phyloP scores from a whole-genome alignment of 139 green algal species.

The Raphidocelis subcapitata region DNA sequence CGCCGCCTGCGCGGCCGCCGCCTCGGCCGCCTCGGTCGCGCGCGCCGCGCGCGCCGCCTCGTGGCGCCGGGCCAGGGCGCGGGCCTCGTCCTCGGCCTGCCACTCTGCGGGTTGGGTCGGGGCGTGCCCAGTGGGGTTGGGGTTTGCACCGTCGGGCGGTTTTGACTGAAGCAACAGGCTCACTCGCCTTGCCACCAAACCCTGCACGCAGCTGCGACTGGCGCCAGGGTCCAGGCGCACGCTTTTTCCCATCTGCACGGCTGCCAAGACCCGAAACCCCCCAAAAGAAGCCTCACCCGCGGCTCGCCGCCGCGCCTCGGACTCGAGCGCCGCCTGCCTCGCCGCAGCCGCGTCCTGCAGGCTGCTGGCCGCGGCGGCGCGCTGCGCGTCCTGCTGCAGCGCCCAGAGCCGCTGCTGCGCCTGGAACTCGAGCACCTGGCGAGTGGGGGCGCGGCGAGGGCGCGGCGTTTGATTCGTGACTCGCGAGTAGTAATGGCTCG shows the following conservation, averaged over 20 bases:
- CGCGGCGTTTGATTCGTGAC: neutral
- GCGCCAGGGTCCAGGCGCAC: slow-evolving; percentile 3
- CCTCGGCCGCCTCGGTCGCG: slow-evolving; percentile 26
- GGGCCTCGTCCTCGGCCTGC: slow-evolving; percentile 23
- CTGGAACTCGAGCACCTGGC: slow-evolving; percentile 62
- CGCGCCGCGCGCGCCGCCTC: slow-evolving; percentile 12
- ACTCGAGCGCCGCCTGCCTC: slow-evolving; percentile 30
- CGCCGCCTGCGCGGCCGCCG: slow-evolving; percentile 28
- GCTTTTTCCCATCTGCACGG: neutral
- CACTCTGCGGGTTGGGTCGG: slow-evolving; percentile 24
- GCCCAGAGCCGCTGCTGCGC: slow-evolving; percentile 50
- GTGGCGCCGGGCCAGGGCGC: slow-evolving; percentile 13
- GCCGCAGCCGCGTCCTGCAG: slow-evolving; percentile 43
- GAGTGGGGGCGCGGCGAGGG: too few species aligned
- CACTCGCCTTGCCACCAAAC: too few species aligned
- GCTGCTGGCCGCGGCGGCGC: slow-evolving; percentile 24
- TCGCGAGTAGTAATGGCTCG: too few species aligned
- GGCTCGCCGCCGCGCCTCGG: slow-evolving; percentile 28
- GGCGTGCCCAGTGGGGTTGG: too few species aligned
- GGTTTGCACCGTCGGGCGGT: too few species aligned
- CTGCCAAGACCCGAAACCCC: too few species aligned
- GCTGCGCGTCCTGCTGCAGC: slow-evolving; percentile 48
- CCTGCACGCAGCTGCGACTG: too few species aligned
- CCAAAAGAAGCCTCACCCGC: too few species aligned
- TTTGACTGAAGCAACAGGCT: too few species aligned